phyloP scores from a whole-genome alignment of 2,329 filamentous ascomycete species.

The Talaromyces verruculosus region DNA sequence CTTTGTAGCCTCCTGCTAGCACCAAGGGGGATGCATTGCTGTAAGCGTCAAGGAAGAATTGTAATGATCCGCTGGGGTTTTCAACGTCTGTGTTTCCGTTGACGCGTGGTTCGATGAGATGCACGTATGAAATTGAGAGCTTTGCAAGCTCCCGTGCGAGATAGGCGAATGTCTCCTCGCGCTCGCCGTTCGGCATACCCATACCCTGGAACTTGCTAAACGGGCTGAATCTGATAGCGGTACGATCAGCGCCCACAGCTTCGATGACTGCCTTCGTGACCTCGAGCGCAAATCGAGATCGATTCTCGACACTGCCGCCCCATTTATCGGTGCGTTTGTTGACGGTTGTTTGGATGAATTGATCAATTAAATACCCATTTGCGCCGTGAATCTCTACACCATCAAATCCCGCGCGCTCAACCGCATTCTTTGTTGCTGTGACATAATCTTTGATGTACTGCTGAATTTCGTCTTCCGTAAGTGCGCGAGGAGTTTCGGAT shows the following conservation, averaged over 20 bases:
- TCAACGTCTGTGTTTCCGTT: background rate
- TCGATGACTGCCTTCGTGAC: slow-evolving; percentile 45
- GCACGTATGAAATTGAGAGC: slow-evolving; percentile 3
- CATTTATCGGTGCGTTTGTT: slow-evolving; percentile 52
- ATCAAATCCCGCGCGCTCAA: slow-evolving; percentile 53
- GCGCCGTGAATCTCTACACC: slow-evolving; percentile 51
- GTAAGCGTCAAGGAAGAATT: slow-evolving; percentile 17
- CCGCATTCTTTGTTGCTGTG: slow-evolving; percentile 49
- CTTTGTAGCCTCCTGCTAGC: slow-evolving; percentile 9
- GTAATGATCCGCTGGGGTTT: background rate
- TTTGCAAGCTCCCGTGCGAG: slow-evolving; percentile 2
- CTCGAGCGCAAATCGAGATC: slow-evolving; percentile 55
- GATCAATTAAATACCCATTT: slow-evolving; percentile 53
- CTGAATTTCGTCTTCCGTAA: slow-evolving; percentile 44
- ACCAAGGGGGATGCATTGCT: slow-evolving; percentile 1
- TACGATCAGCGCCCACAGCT: slow-evolving; percentile 43
- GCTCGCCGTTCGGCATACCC: slow-evolving; percentile 50
- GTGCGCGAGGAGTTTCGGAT: slow-evolving; percentile 27
- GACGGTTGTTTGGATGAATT: slow-evolving; percentile 49
- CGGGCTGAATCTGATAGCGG: slow-evolving; percentile 46
- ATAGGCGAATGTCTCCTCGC: slow-evolving; percentile 56
- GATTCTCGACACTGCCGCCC: slow-evolving; percentile 51
- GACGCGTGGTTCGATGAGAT: slow-evolving; percentile 12
- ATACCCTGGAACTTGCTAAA: slow-evolving; percentile 44
- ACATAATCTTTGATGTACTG: slow-evolving; percentile 41